Percentiles rank a stretch among this genome's conserved stretches.
Evolutionary conservation across 345 rosid genomes (phyloP).

Genomic region (Passiflora organensis): DNA sequence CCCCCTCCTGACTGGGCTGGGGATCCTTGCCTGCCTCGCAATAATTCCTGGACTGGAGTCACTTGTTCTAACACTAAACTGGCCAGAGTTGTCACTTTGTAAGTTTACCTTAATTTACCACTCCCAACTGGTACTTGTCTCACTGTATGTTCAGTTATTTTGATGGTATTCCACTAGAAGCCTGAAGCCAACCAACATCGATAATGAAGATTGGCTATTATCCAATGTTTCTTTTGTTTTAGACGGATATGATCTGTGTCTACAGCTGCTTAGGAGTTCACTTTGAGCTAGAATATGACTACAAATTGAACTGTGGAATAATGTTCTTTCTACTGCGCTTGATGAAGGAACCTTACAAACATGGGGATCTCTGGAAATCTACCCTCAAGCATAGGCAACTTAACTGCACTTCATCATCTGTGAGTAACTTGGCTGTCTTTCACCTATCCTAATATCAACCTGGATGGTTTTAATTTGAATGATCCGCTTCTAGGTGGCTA

Average conservation of each 20-base stretch:
- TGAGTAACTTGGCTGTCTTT: constrained; percentile 30
- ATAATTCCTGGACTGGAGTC: constrained; percentile 86
- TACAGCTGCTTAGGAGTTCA: neutral
- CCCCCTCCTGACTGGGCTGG: constrained; percentile 82
- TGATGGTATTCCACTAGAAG: too few species aligned
- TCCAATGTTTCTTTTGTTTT: neutral
- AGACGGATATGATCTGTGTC: neutral
- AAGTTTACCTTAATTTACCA: constrained; percentile 30
- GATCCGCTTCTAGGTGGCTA: constrained; percentile 49
- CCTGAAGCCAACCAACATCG: too few species aligned
- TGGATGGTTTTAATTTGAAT: constrained; percentile 5
- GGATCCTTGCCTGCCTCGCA: constrained; percentile 81
- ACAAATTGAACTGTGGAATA: neutral
- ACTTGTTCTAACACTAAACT: constrained; percentile 49
- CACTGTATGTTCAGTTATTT: too few species aligned
- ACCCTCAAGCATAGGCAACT: constrained; percentile 41
- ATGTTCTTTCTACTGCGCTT: constrained; percentile 8
- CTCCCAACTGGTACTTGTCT: neutral
- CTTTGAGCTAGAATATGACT: too few species aligned
- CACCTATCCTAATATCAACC: neutral
- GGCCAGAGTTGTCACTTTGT: constrained; percentile 57
- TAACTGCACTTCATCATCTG: constrained; percentile 64
- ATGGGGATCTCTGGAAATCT: constrained; percentile 56
- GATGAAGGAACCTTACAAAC: constrained; percentile 59
- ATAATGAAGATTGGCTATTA: too few species aligned